A percentile compares a stretch with the other conserved stretches of the same genome.
Conservation (phyloP, 768 basidiomycete genomes). For the Chalciporus chontae region DNA sequence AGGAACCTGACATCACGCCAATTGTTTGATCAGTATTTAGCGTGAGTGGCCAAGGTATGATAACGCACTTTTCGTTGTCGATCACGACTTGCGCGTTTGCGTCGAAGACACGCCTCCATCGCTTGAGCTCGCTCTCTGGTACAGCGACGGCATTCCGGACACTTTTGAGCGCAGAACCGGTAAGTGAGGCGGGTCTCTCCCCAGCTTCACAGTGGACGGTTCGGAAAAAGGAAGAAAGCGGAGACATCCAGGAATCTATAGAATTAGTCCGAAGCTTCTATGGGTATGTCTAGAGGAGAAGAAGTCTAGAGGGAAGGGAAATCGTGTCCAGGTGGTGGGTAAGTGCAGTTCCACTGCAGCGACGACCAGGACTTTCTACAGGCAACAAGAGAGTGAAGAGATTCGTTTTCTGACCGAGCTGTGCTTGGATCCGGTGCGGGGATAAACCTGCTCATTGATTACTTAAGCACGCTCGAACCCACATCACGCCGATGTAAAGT, state of each 20-base stretch:
- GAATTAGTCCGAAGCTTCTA: slow-evolving; percentile 29
- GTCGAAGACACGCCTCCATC: slow-evolving; percentile 90
- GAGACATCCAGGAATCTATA: slow-evolving; percentile 35
- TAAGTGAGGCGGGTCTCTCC: slow-evolving; percentile 37
- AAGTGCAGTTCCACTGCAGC: slow-evolving; percentile 14
- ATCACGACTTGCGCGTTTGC: slow-evolving; percentile 67
- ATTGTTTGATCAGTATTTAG: slow-evolving; percentile 13
- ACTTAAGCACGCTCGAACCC: slow-evolving; percentile 32
- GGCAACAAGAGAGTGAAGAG: not conserved
- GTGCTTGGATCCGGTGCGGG: slow-evolving; percentile 27
- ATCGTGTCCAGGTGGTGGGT: slow-evolving; percentile 10
- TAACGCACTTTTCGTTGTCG: slow-evolving; percentile 77
- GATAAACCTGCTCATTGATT: slow-evolving; percentile 28
- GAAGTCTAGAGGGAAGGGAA: not conserved
- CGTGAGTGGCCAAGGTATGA: slow-evolving; percentile 10
- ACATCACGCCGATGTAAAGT: not conserved
- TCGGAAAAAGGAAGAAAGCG: slow-evolving; percentile 41
- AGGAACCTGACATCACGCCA: slow-evolving; percentile 58
- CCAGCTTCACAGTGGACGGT: slow-evolving; percentile 54
- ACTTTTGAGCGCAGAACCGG: slow-evolving; percentile 54
- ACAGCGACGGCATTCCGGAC: slow-evolving; percentile 67
- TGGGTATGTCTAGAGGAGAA: slow-evolving; percentile 32
- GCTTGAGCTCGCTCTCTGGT: slow-evolving; percentile 79
- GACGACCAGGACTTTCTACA: slow-evolving; percentile 7
- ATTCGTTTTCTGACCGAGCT: not conserved